Conservation (phyloP, 1,284 basidiomycete genomes). For the Stereum hirsutum region DNA sequence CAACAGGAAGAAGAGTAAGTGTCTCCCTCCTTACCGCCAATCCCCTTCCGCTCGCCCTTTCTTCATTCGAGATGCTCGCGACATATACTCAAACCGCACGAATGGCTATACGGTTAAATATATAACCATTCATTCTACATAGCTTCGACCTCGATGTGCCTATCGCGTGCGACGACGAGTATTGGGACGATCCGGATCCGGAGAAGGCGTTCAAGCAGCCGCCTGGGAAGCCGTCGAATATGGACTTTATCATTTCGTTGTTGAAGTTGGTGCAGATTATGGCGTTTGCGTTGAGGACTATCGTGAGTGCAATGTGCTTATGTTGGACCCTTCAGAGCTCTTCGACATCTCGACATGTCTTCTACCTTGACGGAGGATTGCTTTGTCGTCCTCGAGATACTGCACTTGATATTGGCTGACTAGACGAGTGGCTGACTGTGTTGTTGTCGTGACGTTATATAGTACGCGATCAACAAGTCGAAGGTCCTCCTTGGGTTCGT, state of each 20-base stretch:
- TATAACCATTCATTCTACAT: too few species aligned
- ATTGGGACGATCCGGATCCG: slow-evolving; percentile 37
- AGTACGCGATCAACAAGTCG: slow-evolving; percentile 39
- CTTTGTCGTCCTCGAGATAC: too few species aligned
- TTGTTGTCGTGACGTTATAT: neutral
- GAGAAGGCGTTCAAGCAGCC: slow-evolving; percentile 38
- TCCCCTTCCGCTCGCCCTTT: too few species aligned
- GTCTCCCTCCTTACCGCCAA: too few species aligned
- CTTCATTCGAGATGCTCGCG: too few species aligned
- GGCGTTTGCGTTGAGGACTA: slow-evolving; percentile 44
- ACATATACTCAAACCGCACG: too few species aligned
- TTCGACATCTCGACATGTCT: neutral
- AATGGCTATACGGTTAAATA: too few species aligned
- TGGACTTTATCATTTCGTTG: slow-evolving; percentile 41
- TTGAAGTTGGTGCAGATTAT: slow-evolving; percentile 51
- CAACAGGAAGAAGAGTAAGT: slow-evolving; percentile 74
- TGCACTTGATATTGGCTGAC: too few species aligned
- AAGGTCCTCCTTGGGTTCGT: slow-evolving; percentile 23
- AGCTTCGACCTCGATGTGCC: slow-evolving; percentile 57
- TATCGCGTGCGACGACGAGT: slow-evolving; percentile 55
- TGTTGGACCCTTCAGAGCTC: neutral
- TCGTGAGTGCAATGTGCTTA: slow-evolving; percentile 24
- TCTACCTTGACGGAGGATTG: neutral
- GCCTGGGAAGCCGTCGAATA: slow-evolving; percentile 29
- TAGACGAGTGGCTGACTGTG: slow-evolving; percentile 26